phyloP scores from a whole-genome alignment of 208 protist species.

The Crithidia thermophila region DNA sequence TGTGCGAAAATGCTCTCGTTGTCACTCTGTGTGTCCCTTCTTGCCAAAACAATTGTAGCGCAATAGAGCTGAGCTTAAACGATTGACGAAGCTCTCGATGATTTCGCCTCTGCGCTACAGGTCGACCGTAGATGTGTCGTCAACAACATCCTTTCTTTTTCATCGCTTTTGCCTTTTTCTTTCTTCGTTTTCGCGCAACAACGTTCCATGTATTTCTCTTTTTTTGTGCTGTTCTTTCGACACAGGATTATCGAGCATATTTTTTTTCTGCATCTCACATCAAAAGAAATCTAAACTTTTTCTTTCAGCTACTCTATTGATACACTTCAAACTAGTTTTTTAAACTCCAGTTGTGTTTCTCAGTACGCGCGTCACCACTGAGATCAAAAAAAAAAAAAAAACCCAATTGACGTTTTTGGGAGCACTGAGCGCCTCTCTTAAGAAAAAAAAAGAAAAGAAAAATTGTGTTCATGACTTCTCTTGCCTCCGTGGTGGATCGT shows the following conservation, averaged over 20 bases:
- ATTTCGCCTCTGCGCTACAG: too few species aligned
- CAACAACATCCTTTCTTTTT: background rate
- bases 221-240: slow-evolving; percentile 9
- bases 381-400: slow-evolving; percentile 35
- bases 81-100: too few species aligned
- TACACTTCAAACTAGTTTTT: too few species aligned
- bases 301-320: background rate
- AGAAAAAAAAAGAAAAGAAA: background rate
- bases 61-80: too few species aligned
- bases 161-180: slow-evolving; percentile 13
- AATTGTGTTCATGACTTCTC: slow-evolving; percentile 14
- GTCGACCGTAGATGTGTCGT: too few species aligned
- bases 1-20: too few species aligned
- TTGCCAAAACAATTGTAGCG: too few species aligned
- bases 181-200: slow-evolving; percentile 6
- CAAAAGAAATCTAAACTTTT: background rate
- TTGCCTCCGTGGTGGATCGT: background rate
- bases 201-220: slow-evolving; percentile 1
- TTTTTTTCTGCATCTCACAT: slow-evolving; percentile 13
- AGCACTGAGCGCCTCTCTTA: too few species aligned
- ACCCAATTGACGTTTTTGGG: background rate
- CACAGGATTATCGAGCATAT: background rate
- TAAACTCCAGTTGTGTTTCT: too few species aligned
- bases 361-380: too few species aligned
- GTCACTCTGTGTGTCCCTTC: too few species aligned